Evolutionary conservation across 208 protist species (phyloP), one percentile per base, ranked within the genome.

Genomic region (Leishmania arabica): DNA sequence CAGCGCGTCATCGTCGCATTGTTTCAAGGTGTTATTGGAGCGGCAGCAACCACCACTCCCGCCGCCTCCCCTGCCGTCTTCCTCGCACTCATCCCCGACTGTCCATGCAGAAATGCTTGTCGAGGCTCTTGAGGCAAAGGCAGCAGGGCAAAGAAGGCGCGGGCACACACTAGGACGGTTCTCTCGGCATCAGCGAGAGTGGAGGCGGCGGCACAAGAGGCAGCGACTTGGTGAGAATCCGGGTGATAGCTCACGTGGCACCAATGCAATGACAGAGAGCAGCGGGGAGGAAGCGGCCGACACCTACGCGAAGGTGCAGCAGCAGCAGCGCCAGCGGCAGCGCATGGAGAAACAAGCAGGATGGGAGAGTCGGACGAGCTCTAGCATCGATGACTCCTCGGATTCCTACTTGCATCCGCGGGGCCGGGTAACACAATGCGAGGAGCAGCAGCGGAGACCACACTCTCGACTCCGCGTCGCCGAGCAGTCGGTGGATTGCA

Each of bases 401-500:
- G 53, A 45, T 11, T 8, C 24, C 69, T 17, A 19, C 8, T 8
- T 51, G 6, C 40, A 51, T 68, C 62, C 13, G 13, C 34, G 31
- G 71, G 47, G 8, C 5, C 11, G 49, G 21, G 21, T 42, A 34
- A 42, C 31, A 58, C 47, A 56, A 27, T n/a, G 71, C n/a, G n/a
- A 27, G 31, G 71, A 60, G 73, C 54, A 65, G 51, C 53, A 7
- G 73, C 73, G 27, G 73, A 31, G 37, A n/a, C 73, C 6, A 0
- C 73, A 49, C 73, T n/a, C 53, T 34, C 31, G 53, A 77, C 74
- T 31, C 34, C 31, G 37, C 60, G 27, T 45, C 21, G 27, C 70
- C 3, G 77, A 65, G 7, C 49, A 68, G 64, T 85, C 82, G 21
- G 77, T 85, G 27, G 82, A 85, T 58, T 85, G 77, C 56, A 58